phyloP scores from a whole-genome alignment of 352 stramenopile species.

The Phytophthora vignae region DNA sequence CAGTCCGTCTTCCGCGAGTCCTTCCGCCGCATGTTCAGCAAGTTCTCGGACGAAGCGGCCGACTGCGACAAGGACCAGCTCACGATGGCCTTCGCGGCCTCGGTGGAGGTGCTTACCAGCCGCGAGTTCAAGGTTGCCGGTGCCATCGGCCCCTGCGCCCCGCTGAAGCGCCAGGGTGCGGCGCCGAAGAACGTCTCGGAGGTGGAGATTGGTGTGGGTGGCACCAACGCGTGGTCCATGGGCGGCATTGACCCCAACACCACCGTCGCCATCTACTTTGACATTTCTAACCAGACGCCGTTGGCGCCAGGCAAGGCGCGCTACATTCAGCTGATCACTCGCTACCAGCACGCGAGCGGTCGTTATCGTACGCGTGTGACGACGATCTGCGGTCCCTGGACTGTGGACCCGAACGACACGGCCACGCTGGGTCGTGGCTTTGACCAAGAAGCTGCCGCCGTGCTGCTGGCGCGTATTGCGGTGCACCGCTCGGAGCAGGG shows the following conservation, averaged over 20 bases:
- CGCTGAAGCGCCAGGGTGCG: slow-evolving; percentile 95
- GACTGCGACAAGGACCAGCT: slow-evolving; percentile 95
- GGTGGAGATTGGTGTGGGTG: slow-evolving; percentile 95
- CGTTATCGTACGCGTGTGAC: slow-evolving; percentile 96
- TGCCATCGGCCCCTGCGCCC: slow-evolving; percentile 97
- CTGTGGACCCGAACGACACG: slow-evolving; percentile 93
- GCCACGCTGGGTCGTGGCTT: slow-evolving; percentile 95
- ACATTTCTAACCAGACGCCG: slow-evolving; percentile 92
- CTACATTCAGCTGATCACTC: slow-evolving; percentile 98
- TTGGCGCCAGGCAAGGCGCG: slow-evolving; percentile 90
- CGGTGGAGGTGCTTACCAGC: slow-evolving; percentile 97
- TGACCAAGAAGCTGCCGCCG: slow-evolving; percentile 98
- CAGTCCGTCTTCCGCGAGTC: slow-evolving; percentile 99
- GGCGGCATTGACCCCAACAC: slow-evolving; percentile 97
- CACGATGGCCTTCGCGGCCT: slow-evolving; percentile 96
- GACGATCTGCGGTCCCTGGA: slow-evolving; percentile 97
- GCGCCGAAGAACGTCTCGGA: slow-evolving; percentile 95
- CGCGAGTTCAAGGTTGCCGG: slow-evolving; percentile 99
- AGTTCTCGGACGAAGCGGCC: slow-evolving; percentile 95
- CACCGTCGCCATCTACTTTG: slow-evolving; percentile 99
- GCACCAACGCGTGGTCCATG: slow-evolving; percentile 95
- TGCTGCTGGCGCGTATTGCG: slow-evolving; percentile 94
- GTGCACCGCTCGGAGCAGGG: slow-evolving; percentile 88
- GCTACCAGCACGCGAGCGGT: slow-evolving; percentile 98
- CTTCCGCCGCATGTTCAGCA: slow-evolving; percentile 97